These are phyloP conservation scores for Trametes hirsuta DNA, from an alignment of 1,284 basidiomycete species.

Conservation along the genomic window DNA sequence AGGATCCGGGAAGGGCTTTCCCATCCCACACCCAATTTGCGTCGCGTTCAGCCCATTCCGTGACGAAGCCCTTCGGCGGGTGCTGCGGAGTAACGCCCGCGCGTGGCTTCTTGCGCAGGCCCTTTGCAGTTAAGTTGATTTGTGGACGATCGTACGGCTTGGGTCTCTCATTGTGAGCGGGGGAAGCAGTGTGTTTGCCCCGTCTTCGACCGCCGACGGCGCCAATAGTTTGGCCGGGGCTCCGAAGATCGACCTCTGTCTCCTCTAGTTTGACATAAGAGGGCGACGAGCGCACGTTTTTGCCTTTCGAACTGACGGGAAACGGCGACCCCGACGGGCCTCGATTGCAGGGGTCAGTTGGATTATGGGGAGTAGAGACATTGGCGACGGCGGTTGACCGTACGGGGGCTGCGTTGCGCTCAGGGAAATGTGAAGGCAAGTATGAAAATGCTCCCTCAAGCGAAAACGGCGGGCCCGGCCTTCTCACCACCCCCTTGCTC, in stretches of 20 bases:
- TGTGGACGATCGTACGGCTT: not conserved
- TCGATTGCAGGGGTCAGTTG: too few relatives aligned
- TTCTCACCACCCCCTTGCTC: too few relatives aligned
- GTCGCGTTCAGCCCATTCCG: not conserved
- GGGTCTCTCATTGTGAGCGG: not conserved
- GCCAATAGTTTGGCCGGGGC: not conserved
- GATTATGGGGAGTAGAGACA: too few relatives aligned
- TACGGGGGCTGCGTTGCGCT: too few relatives aligned
- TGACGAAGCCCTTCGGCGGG: not conserved
- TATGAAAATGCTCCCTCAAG: too few relatives aligned
- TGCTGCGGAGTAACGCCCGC: not conserved
- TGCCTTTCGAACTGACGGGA: too few relatives aligned
- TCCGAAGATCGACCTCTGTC: not conserved
- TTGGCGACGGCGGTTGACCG: too few relatives aligned
- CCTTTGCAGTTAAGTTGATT: not conserved
- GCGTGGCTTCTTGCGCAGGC: not conserved
- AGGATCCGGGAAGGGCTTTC: not conserved
- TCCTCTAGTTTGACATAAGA: too few relatives aligned
- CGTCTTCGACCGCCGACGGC: not conserved
- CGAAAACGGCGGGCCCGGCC: too few relatives aligned
- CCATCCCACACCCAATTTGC: slow-evolving; percentile 4
- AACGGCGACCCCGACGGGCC: too few relatives aligned
- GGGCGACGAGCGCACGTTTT: too few relatives aligned
- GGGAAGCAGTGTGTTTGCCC: not conserved
- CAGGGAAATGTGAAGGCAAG: too few relatives aligned